Conservation (phyloP, 805 yeast genomes). For the Starmerella etchellsii region DNA sequence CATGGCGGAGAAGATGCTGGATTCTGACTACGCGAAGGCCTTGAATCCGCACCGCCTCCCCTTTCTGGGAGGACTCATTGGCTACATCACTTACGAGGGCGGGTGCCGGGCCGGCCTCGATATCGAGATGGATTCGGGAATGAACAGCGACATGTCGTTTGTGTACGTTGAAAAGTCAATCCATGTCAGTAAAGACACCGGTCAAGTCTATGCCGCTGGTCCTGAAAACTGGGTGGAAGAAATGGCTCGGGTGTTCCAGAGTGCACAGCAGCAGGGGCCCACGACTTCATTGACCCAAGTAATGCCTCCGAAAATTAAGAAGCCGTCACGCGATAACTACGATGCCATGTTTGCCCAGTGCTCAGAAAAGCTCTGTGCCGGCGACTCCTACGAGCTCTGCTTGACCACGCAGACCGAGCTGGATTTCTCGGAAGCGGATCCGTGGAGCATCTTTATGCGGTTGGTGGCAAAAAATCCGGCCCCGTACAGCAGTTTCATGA, state of each 20-base stretch:
- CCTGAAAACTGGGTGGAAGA: slow-evolving; percentile 5
- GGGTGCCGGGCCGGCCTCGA: slow-evolving; percentile 26
- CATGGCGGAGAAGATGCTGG: slow-evolving; percentile 18
- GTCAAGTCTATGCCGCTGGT: slow-evolving; percentile 10
- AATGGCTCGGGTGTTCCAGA: too few species aligned
- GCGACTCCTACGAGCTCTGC: slow-evolving; percentile 91
- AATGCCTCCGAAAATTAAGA: background rate
- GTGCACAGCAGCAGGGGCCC: background rate
- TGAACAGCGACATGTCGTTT: slow-evolving; percentile 20
- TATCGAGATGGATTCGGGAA: slow-evolving; percentile 5
- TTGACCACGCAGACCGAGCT: slow-evolving; percentile 64
- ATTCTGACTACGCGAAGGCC: slow-evolving; percentile 19
- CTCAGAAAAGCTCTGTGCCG: slow-evolving; percentile 54
- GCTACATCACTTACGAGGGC: slow-evolving; percentile 78
- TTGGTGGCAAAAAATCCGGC: slow-evolving; percentile 71
- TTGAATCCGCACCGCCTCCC: slow-evolving; percentile 36
- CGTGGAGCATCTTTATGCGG: slow-evolving; percentile 70
- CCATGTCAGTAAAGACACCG: slow-evolving; percentile 6
- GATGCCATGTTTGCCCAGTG: slow-evolving; percentile 44
- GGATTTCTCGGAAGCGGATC: slow-evolving; percentile 27
- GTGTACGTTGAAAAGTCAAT: slow-evolving; percentile 18
- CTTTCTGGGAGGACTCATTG: slow-evolving; percentile 84
- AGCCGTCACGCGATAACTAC: slow-evolving; percentile 32
- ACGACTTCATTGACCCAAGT: background rate
- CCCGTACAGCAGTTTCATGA: slow-evolving; percentile 75